Conservation (phyloP, 2,329 filamentous ascomycete species). For the Pseudogymnoascus sp. region DNA sequence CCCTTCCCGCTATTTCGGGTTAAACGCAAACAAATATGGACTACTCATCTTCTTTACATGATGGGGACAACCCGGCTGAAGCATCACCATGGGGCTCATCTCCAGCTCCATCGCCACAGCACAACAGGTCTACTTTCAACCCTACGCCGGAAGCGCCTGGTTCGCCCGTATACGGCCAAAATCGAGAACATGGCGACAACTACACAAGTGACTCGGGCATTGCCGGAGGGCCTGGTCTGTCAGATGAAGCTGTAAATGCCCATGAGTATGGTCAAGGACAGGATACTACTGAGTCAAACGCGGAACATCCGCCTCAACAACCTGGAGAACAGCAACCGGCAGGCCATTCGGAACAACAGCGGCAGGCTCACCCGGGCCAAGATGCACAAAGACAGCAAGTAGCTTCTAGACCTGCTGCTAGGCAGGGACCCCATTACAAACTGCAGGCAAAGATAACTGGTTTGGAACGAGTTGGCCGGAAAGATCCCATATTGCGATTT, state of each 20-base stretch:
- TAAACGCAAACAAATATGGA: conserved; percentile 44
- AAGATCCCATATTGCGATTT: conserved; percentile 89
- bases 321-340: conserved; percentile 18
- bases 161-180: conserved; percentile 24
- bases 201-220: conserved; percentile 20
- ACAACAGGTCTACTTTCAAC: conserved; percentile 23
- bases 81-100: conserved; percentile 52
- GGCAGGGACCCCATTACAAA: conserved; percentile 63
- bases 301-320: conserved; percentile 25
- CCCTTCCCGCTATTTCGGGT: background rate
- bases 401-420: conserved; percentile 29
- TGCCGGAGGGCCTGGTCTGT: conserved; percentile 15
- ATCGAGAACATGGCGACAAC: conserved; percentile 16
- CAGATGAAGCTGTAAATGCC: conserved; percentile 21
- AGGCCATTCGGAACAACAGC: conserved; percentile 23
- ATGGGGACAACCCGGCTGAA: conserved; percentile 50
- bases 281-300: conserved; percentile 26
- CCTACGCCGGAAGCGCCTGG: conserved; percentile 21
- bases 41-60: conserved; percentile 52
- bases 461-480: conserved; percentile 85
- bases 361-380: conserved; percentile 27
- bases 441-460: conserved; percentile 93
- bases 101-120: conserved; percentile 25
- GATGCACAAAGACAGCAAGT: conserved; percentile 30
- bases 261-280: conserved; percentile 20